These are phyloP conservation scores for Phytophthora pisi DNA, from an alignment of 352 stramenopile species.

Conservation along the genomic window DNA sequence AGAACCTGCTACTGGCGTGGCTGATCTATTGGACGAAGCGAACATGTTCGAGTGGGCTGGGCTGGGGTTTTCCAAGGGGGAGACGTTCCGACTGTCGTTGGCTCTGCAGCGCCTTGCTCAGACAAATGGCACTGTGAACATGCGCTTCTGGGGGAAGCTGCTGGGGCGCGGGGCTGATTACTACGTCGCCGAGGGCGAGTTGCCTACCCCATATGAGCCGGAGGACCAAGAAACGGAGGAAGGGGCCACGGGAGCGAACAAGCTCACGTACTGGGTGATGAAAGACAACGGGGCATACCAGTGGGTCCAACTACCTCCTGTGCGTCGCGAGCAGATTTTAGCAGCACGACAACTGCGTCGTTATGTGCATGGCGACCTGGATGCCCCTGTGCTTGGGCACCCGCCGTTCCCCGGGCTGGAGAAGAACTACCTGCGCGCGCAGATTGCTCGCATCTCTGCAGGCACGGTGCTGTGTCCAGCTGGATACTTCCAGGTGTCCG, in stretches of 20 bases:
- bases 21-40: conserved; percentile 76
- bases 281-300: conserved; percentile 78
- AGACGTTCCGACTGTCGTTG: conserved; percentile 77
- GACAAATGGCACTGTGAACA: conserved; percentile 57
- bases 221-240: conserved; percentile 79
- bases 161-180: conserved; percentile 76
- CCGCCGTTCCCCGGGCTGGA: conserved; percentile 90
- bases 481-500: conserved; percentile 84
- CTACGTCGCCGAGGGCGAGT: conserved; percentile 85
- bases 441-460: conserved; percentile 90
- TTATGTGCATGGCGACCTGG: conserved; percentile 84
- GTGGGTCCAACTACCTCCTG: conserved; percentile 84
- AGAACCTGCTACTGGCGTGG: conserved; percentile 50
- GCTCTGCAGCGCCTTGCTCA: conserved; percentile 66
- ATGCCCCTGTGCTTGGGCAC: conserved; percentile 78
- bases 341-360: conserved; percentile 76
- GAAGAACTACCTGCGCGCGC: conserved; percentile 85
- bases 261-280: conserved; percentile 92
- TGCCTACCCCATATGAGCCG: conserved; percentile 47
- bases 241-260: conserved; percentile 76
- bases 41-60: conserved; percentile 88
- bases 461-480: conserved; percentile 81
- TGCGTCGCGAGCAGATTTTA: conserved; percentile 81
- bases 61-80: conserved; percentile 70
- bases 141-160: conserved; percentile 91